Conservation (phyloP, 2,329 filamentous ascomycete species). For the Sporothrix sp. region DNA sequence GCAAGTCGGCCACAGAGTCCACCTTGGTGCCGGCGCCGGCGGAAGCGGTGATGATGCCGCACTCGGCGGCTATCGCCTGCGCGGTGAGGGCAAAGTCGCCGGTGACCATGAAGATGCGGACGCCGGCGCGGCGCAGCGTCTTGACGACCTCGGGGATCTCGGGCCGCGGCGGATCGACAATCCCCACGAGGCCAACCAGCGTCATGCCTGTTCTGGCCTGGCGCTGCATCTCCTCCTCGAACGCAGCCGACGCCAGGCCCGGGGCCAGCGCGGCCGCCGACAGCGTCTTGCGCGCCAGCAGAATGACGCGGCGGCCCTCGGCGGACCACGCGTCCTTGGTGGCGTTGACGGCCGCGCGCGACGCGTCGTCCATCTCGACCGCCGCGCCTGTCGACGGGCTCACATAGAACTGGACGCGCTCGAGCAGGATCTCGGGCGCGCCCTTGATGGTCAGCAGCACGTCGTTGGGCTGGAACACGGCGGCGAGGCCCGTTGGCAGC, state of each 20-base stretch:
- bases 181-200: conserved; percentile 64
- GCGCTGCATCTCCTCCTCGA: conserved; percentile 48
- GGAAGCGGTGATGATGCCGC: conserved; percentile 48
- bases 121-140: conserved; percentile 59
- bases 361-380: conserved; percentile 37
- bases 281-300: conserved; percentile 53
- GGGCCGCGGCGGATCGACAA: conserved; percentile 67
- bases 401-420: conserved; percentile 49
- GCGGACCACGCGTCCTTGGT: conserved; percentile 61
- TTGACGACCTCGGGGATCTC: conserved; percentile 59
- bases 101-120: conserved; percentile 74
- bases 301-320: conserved; percentile 56
- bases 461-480: conserved; percentile 28
- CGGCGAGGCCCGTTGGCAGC: conserved; percentile 27
- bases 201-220: conserved; percentile 49
- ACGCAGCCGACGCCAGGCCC: conserved; percentile 36
- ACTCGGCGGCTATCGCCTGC: conserved; percentile 60
- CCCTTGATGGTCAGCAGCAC: conserved; percentile 65
- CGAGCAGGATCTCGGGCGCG: conserved; percentile 63
- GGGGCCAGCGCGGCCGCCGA: conserved; percentile 30
- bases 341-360: conserved; percentile 39
- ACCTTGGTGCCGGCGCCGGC: conserved; percentile 41
- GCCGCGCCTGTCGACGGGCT: conserved; percentile 42
- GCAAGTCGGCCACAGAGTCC: conserved; percentile 38
- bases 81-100: conserved; percentile 70